phyloP scores from a whole-genome alignment of 192 early-diverging fungal species.

The Coemansia pectinata region DNA sequence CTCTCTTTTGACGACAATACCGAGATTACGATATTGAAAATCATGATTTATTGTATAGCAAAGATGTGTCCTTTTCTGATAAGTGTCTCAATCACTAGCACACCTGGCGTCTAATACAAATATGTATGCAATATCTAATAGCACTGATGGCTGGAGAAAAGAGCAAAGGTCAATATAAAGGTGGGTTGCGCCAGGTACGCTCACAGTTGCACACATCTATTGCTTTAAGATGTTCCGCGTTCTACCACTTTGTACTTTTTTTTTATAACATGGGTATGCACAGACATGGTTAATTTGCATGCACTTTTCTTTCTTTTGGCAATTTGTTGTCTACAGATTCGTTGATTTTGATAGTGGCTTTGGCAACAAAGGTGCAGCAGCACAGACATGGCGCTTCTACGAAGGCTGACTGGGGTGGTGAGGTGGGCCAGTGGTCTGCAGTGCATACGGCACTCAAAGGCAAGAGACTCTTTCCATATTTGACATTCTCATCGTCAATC shows the following conservation, averaged over 20 bases:
- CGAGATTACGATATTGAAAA: neutral
- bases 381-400: neutral
- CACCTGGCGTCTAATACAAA: neutral
- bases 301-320: neutral
- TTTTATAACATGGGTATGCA: neutral
- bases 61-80: conserved; percentile 4
- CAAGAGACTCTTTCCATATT: neutral
- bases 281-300: neutral
- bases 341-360: neutral
- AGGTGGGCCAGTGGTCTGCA: neutral
- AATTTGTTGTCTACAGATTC: neutral
- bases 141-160: neutral
- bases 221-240: too few relatives aligned
- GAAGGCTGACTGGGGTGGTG: neutral
- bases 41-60: conserved; percentile 2
- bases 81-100: neutral
- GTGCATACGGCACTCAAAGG: neutral
- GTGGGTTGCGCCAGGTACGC: neutral
- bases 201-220: neutral
- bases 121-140: neutral
- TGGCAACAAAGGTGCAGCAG: too few relatives aligned
- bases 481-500: neutral
- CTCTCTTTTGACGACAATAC: neutral
- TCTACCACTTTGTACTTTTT: neutral
- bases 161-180: neutral